These are phyloP conservation scores for Acanthamoeba rhysodes DNA, from an alignment of 208 protist species.

Conservation along the genomic window DNA sequence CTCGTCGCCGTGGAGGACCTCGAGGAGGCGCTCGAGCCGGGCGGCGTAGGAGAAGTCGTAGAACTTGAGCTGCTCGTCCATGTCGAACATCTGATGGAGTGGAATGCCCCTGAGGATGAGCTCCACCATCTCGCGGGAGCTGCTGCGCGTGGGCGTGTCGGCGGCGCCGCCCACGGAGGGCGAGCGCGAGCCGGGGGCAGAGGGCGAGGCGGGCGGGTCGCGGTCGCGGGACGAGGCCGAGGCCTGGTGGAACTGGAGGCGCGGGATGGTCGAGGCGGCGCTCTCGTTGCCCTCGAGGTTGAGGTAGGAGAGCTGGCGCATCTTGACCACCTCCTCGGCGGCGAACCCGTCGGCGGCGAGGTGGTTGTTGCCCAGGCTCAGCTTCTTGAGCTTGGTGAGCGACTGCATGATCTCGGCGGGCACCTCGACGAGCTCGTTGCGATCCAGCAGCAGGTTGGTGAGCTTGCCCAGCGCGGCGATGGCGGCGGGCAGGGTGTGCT, in stretches of 20 bases:
- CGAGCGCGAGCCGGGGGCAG: not conserved
- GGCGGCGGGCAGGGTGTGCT: not conserved
- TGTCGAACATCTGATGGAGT: not conserved
- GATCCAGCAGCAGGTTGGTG: not conserved
- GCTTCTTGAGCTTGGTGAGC: slow-evolving; percentile 44
- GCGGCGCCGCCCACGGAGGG: not conserved
- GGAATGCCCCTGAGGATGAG: slow-evolving; percentile 27
- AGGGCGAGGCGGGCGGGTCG: not conserved
- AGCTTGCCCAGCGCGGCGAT: slow-evolving; percentile 5
- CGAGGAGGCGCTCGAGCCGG: not conserved
- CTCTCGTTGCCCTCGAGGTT: slow-evolving; percentile 16
- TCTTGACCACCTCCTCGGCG: slow-evolving; percentile 14
- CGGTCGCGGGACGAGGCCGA: not conserved
- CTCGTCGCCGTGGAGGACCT: not conserved
- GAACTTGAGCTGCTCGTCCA: slow-evolving; percentile 38
- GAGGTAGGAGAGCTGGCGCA: slow-evolving; percentile 4
- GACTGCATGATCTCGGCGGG: not conserved
- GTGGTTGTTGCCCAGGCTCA: not conserved
- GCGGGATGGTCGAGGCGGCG: not conserved
- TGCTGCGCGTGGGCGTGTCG: not conserved
- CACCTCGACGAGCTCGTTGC: slow-evolving; percentile 1
- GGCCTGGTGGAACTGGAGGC: slow-evolving; percentile 2
- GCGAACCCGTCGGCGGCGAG: not conserved
- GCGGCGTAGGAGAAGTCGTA: slow-evolving; percentile 14
- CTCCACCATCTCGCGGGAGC: not conserved